These are phyloP conservation scores for Capronia americana DNA, from an alignment of 2,329 filamentous ascomycete species.

Conservation along the genomic window DNA sequence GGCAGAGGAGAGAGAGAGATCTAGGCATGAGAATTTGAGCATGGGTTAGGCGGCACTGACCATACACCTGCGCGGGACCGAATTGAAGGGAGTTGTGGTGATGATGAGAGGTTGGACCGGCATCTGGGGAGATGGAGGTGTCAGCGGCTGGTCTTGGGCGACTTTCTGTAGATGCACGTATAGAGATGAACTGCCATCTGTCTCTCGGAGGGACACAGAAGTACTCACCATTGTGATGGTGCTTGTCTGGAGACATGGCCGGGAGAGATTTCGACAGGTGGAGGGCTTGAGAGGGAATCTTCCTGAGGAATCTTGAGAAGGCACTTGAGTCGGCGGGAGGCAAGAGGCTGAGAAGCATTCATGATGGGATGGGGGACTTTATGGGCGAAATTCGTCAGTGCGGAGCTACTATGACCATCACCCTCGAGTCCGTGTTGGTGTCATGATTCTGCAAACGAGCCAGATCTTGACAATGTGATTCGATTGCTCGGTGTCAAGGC, in stretches of 20 bases:
- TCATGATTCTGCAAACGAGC: neutral
- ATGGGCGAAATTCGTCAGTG: neutral
- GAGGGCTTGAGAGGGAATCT: neutral
- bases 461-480: neutral
- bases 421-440: neutral
- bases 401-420: neutral
- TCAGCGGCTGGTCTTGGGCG: slow-evolving; percentile 8
- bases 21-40: neutral
- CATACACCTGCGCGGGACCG: neutral
- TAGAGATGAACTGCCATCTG: neutral
- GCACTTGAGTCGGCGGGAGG: neutral
- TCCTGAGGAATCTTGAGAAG: neutral
- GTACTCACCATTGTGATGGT: neutral
- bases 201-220: neutral
- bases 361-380: neutral
- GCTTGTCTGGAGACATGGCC: neutral
- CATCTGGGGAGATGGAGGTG: slow-evolving; percentile 14
- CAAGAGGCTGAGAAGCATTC: neutral
- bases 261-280: neutral
- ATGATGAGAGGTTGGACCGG: neutral
- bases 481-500: neutral
- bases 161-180: neutral
- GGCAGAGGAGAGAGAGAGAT: neutral
- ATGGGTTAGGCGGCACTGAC: neutral
- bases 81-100: neutral